These are phyloP conservation scores for Pseudocercospora pini-densiflorae DNA, from an alignment of 2,329 filamentous ascomycete species.

Conservation along the genomic window DNA sequence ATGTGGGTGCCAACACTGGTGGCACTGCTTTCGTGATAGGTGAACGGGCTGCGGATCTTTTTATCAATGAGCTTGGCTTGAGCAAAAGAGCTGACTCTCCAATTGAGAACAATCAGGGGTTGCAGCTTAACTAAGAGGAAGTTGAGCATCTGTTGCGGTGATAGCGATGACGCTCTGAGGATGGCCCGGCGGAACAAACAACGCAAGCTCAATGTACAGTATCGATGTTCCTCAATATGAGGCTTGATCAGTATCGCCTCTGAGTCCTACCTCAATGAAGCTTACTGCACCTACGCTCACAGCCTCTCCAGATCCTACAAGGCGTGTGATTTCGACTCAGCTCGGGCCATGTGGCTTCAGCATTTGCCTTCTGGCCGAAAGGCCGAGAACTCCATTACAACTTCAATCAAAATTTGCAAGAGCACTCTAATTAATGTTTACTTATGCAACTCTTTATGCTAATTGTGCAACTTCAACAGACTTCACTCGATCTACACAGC, in stretches of 20 bases:
- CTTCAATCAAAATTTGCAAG: background rate
- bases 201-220: background rate
- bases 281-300: background rate
- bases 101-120: background rate
- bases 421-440: background rate
- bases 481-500: background rate
- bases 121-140: background rate
- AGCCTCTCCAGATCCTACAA: background rate
- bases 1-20: slow-evolving; percentile 54
- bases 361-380: background rate
- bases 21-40: slow-evolving; percentile 51
- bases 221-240: background rate
- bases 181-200: background rate
- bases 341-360: background rate
- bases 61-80: slow-evolving; percentile 46
- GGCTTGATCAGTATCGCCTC: background rate
- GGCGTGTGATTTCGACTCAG: background rate
- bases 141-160: background rate
- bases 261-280: background rate
- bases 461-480: background rate
- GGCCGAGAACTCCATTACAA: background rate
- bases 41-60: slow-evolving; percentile 48
- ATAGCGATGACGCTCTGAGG: too few relatives aligned
- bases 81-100: slow-evolving; percentile 24
- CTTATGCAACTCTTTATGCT: background rate